phyloP scores from a whole-genome alignment of 495 filamentous ascomycete genomes.

The Collariella sp. region DNA sequence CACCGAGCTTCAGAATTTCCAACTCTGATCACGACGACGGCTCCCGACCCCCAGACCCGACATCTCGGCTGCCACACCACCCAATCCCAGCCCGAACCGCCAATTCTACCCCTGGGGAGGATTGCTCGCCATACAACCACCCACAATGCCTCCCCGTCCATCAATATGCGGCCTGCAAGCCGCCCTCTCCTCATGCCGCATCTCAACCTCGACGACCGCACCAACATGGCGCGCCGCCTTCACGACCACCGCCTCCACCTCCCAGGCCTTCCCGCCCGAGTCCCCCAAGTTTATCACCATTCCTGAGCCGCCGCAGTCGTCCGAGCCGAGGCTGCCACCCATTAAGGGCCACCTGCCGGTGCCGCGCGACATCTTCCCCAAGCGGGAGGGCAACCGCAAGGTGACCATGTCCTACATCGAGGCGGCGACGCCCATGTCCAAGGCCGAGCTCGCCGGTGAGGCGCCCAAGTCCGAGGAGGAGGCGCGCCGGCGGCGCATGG shows the following conservation, averaged over 20 bases:
- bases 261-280: conserved; percentile 30
- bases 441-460: conserved; percentile 14
- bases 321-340: conserved; percentile 27
- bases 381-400: conserved; percentile 29
- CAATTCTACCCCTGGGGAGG: conserved; percentile 2
- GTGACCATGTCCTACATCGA: conserved; percentile 22
- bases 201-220: conserved; percentile 51
- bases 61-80: conserved; percentile 6
- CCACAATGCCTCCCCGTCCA: conserved; percentile 12
- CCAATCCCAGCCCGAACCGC: conserved; percentile 2
- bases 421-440: conserved; percentile 21
- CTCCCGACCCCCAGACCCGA: conserved; percentile 4
- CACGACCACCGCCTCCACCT: conserved; percentile 6
- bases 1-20: conserved; percentile 24
- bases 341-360: conserved; percentile 38
- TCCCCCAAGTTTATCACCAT: conserved; percentile 40
- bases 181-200: conserved; percentile 45
- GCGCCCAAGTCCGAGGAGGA: conserved; percentile 26
- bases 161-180: conserved; percentile 19
- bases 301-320: conserved; percentile 37
- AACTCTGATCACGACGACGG: conserved; percentile 4
- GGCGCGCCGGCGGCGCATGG: conserved; percentile 29
- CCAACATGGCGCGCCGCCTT: conserved; percentile 1
- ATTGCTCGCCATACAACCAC: neutral
- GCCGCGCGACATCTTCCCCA: conserved; percentile 37